These are phyloP conservation scores for Mucuna pruriens DNA, from an alignment of 306 rosid species.

Conservation along the genomic window DNA sequence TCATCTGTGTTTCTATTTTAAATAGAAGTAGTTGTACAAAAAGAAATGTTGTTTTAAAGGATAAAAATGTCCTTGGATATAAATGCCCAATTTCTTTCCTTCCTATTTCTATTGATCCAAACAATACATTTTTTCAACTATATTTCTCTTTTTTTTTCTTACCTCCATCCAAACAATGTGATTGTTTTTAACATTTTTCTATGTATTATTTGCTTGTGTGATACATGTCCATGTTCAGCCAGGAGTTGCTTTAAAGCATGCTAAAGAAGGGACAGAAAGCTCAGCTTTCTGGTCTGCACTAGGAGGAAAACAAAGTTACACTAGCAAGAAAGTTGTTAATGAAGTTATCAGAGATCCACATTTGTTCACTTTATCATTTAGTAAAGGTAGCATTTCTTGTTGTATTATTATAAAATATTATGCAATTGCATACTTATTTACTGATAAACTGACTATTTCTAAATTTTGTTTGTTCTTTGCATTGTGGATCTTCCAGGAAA, in stretches of 20 bases:
- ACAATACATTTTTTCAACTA: neutral
- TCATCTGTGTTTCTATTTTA: neutral
- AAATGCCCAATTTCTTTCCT: neutral
- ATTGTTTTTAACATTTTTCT: conserved; percentile 9
- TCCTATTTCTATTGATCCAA: neutral
- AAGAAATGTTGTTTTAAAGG: neutral
- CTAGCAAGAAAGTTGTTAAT: conserved; percentile 63
- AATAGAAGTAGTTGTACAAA: neutral
- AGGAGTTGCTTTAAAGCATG: conserved; percentile 79
- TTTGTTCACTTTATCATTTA: conserved; percentile 69
- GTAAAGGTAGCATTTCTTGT: conserved; percentile 60
- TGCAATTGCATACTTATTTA: neutral
- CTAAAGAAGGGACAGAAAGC: conserved; percentile 95
- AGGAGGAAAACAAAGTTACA: conserved; percentile 90
- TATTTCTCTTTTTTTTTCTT: neutral
- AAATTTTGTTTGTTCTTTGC: conserved; percentile 38
- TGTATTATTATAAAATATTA: conserved; percentile 10
- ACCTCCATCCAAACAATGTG: neutral
- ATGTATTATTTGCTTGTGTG: conserved; percentile 32
- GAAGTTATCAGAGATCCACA: conserved; percentile 84
- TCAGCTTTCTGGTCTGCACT: conserved; percentile 89
- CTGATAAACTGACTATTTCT: conserved; percentile 51
- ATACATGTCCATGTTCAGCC: conserved; percentile 65
- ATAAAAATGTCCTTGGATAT: neutral
- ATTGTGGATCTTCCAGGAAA: conserved; percentile 74